Conservation (phyloP, 331 rosid genomes). For the Rhamnella rubrinervis region DNA sequence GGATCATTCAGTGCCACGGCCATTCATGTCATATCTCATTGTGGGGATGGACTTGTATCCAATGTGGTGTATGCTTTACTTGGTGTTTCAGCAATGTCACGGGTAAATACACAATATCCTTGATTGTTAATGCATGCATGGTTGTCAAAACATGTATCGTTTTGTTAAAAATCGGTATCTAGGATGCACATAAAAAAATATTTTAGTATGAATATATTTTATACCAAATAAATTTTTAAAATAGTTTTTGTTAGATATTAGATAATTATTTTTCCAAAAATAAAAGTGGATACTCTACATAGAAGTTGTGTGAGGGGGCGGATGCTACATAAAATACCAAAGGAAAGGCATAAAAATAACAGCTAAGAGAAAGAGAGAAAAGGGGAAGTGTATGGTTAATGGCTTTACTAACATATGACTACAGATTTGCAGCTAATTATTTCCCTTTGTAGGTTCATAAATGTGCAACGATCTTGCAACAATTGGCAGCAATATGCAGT, state of each 20-base stretch:
- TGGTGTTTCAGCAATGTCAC: conserved; percentile 97
- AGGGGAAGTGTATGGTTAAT: too few species aligned
- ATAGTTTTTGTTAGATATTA: too few species aligned
- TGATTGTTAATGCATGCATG: background rate
- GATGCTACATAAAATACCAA: too few species aligned
- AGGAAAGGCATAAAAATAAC: too few species aligned
- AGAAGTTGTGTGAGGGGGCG: too few species aligned
- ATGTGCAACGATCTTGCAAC: conserved; percentile 95
- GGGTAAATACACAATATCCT: conserved; percentile 49
- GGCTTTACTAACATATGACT: conserved; percentile 16
- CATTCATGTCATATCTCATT: conserved; percentile 73
- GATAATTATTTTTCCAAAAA: too few species aligned
- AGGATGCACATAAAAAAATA: too few species aligned
- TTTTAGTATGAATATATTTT: background rate
- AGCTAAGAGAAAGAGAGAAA: too few species aligned
- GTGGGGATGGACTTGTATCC: conserved; percentile 95
- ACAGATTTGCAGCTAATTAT: conserved; percentile 14
- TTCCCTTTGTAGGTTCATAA: conserved; percentile 74
- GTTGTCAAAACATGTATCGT: too few species aligned
- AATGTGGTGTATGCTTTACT: conserved; percentile 94
- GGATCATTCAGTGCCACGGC: conserved; percentile 67
- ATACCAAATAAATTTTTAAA: too few species aligned
- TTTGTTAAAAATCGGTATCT: too few species aligned
- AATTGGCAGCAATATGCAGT: conserved; percentile 85
- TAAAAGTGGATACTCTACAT: too few species aligned